These are phyloP conservation scores for Venturia carpophila DNA, from an alignment of 2,329 filamentous ascomycete species.

Conservation along the genomic window DNA sequence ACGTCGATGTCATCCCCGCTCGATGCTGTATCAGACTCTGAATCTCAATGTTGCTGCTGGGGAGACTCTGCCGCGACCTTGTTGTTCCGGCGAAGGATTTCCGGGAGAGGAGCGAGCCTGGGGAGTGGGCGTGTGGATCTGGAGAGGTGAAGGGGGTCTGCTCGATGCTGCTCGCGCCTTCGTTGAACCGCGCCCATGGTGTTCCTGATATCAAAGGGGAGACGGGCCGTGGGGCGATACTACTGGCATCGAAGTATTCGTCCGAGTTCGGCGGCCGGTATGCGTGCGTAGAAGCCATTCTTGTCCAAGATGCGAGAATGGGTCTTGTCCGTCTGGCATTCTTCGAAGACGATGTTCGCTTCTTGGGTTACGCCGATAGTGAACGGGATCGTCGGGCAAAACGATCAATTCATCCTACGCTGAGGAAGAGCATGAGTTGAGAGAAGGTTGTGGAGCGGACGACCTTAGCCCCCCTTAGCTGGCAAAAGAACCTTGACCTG, in stretches of 20 bases:
- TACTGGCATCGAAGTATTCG: slow-evolving; percentile 1
- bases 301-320: background rate
- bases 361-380: background rate
- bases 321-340: background rate
- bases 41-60: background rate
- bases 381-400: background rate
- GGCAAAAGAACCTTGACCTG: background rate
- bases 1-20: background rate
- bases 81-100: background rate
- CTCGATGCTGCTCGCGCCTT: background rate
- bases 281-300: background rate
- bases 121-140: background rate
- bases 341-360: too few relatives aligned
- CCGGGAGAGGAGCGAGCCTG: background rate
- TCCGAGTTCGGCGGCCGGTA: background rate
- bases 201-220: background rate
- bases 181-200: background rate
- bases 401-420: background rate
- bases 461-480: background rate
- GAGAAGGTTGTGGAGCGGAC: background rate
- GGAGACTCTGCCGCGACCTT: background rate
- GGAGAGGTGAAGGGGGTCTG: background rate
- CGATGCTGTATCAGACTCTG: slow-evolving; percentile 5
- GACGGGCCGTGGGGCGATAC: background rate
- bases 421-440: background rate